A percentile compares a stretch with the other conserved stretches of the same genome.
Evolutionary conservation across 495 filamentous ascomycete species (phyloP).

Genomic region (Monascus purpureus): DNA sequence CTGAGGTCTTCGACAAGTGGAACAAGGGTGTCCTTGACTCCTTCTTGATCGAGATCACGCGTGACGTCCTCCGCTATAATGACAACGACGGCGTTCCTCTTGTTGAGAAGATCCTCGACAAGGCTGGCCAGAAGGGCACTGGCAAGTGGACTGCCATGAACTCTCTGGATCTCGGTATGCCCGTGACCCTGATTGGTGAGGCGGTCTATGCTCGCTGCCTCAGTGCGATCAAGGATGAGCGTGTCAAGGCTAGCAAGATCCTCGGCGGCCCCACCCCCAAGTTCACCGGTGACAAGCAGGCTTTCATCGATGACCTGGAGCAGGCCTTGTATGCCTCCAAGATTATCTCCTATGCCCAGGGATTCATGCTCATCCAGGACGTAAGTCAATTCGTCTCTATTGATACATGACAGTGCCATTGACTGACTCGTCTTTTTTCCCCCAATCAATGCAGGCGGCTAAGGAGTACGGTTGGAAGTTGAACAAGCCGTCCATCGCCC

Average conservation of each 20-base stretch:
- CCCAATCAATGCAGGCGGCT: conserved; percentile 49
- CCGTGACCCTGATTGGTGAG: conserved; percentile 95
- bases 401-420: not conserved
- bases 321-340: conserved; percentile 98
- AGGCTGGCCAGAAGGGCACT: conserved; percentile 97
- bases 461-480: conserved; percentile 96
- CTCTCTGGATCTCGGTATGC: conserved; percentile 95
- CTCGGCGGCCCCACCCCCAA: conserved; percentile 63
- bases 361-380: conserved; percentile 99
- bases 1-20: conserved; percentile 88
- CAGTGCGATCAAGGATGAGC: conserved; percentile 88
- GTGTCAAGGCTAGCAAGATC: conserved; percentile 63
- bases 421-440: not conserved
- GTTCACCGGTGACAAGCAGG: conserved; percentile 80
- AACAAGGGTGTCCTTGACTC: conserved; percentile 98
- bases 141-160: conserved; percentile 99
- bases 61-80: conserved; percentile 92
- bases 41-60: conserved; percentile 98
- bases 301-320: conserved; percentile 92
- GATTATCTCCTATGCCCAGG: conserved; percentile 98
- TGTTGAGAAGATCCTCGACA: conserved; percentile 97
- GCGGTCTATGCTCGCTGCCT: conserved; percentile 91
- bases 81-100: conserved; percentile 83
- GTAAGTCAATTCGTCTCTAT: conserved; percentile 34
- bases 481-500: conserved; percentile 97